These are phyloP conservation scores for Nigrospora sphaerica DNA, from an alignment of 2,329 filamentous ascomycete genomes.

Conservation along the genomic window DNA sequence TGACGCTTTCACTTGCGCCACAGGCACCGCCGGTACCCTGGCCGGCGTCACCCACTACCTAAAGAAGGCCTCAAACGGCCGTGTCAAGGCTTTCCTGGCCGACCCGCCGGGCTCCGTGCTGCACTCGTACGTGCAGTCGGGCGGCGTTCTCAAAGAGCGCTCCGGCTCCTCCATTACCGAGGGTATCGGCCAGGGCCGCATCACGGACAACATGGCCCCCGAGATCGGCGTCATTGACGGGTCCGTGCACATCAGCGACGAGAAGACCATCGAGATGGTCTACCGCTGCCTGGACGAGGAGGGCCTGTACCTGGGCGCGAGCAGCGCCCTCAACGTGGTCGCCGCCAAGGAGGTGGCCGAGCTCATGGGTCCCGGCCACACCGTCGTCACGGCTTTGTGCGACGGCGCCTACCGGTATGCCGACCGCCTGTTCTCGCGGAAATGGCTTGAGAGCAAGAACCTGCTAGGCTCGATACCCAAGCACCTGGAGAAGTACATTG, in stretches of 20 bases:
- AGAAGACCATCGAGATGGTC: conserved; percentile 96
- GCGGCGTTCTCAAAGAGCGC: conserved; percentile 76
- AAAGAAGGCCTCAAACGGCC: conserved; percentile 72
- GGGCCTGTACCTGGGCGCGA: conserved; percentile 89
- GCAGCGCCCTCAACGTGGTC: conserved; percentile 89
- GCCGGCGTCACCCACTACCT: conserved; percentile 84
- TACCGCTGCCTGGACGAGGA: conserved; percentile 95
- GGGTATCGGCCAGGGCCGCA: conserved; percentile 90
- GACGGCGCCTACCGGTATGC: conserved; percentile 98
- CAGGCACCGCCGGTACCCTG: conserved; percentile 85
- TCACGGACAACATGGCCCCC: conserved; percentile 88
- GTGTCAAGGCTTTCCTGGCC: conserved; percentile 81
- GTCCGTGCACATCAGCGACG: conserved; percentile 77
- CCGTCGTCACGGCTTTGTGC: conserved; percentile 87
- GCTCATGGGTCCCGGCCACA: conserved; percentile 81
- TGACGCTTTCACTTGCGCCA: conserved; percentile 93
- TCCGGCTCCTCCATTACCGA: conserved; percentile 88
- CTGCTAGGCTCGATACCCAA: conserved; percentile 74
- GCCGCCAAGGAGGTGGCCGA: conserved; percentile 91
- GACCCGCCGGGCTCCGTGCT: conserved; percentile 92
- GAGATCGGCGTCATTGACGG: conserved; percentile 82
- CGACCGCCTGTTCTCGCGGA: conserved; percentile 83
- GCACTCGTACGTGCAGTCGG: conserved; percentile 83
- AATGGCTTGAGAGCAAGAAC: conserved; percentile 85
- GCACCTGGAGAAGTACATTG: conserved; percentile 87